A percentile compares a stretch with the other conserved stretches of the same genome.
These are phyloP conservation scores for Sporobolomyces pararoseus DNA, from an alignment of 768 basidiomycete genomes.

Conservation along the genomic window DNA sequence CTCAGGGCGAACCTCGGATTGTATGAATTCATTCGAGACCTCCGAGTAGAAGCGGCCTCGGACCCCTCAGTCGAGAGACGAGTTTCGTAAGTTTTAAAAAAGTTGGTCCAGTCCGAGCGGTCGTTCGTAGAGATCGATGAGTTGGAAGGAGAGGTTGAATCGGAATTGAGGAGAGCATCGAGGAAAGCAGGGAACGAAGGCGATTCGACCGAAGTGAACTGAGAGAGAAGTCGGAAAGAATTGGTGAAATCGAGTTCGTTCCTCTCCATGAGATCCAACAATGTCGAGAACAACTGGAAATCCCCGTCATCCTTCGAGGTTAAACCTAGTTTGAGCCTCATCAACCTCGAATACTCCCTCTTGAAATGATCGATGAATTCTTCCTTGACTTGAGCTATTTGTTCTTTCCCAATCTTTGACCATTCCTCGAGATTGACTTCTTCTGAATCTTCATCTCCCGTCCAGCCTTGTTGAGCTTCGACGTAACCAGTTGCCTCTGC, in stretches of 20 bases:
- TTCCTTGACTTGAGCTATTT: constrained; percentile 61
- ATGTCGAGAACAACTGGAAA: constrained; percentile 62
- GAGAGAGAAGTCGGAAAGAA: constrained; percentile 69
- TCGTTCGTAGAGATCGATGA: neutral
- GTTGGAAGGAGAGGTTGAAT: constrained; percentile 5
- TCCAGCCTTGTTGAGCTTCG: constrained; percentile 60
- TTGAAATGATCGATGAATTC: constrained; percentile 61
- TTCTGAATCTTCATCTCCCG: constrained; percentile 53
- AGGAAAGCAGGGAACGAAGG: constrained; percentile 40
- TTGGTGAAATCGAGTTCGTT: constrained; percentile 82
- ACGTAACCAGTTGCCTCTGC: constrained; percentile 49
- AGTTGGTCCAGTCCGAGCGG: constrained; percentile 34
- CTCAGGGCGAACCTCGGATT: constrained; percentile 91
- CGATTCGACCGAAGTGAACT: constrained; percentile 57
- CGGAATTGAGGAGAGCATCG: constrained; percentile 35
- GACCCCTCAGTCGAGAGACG: constrained; percentile 54
- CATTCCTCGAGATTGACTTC: constrained; percentile 60
- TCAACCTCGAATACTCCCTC: constrained; percentile 62
- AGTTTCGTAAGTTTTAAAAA: constrained; percentile 51
- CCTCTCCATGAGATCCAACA: constrained; percentile 68
- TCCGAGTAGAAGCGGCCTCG: constrained; percentile 47
- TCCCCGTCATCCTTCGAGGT: constrained; percentile 59
- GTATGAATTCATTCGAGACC: constrained; percentile 56
- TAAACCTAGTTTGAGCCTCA: constrained; percentile 69
- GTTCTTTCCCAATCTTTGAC: constrained; percentile 59